Conservation (phyloP, 2,329 filamentous ascomycete species). For the Gaeumannomyces sp. region DNA sequence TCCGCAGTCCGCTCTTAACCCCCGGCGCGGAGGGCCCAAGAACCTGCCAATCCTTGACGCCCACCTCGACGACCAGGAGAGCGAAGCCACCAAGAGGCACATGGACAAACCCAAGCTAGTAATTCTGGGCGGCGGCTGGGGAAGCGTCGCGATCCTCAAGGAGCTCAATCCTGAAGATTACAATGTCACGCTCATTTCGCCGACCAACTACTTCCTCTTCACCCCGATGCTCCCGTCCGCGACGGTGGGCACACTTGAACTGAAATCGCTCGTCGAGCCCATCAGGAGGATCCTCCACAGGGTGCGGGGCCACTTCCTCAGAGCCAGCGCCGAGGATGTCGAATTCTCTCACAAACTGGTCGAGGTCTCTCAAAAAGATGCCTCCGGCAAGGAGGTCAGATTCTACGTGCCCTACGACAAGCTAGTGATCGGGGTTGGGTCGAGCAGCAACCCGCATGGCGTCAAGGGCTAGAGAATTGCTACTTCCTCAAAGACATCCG, state of each 20-base stretch:
- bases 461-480: slow-evolving; percentile 89
- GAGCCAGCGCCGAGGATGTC: slow-evolving; percentile 79
- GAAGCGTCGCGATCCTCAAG: slow-evolving; percentile 86
- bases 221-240: slow-evolving; percentile 97
- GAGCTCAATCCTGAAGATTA: slow-evolving; percentile 86
- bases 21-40: slow-evolving; percentile 81
- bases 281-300: slow-evolving; percentile 76
- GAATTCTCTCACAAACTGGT: slow-evolving; percentile 89
- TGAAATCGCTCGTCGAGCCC: slow-evolving; percentile 87
- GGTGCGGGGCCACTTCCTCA: slow-evolving; percentile 82
- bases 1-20: slow-evolving; percentile 76
- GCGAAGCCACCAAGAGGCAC: slow-evolving; percentile 60
- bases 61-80: slow-evolving; percentile 86
- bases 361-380: slow-evolving; percentile 71
- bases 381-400: slow-evolving; percentile 62
- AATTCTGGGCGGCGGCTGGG: slow-evolving; percentile 91
- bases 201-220: slow-evolving; percentile 95
- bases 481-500: slow-evolving; percentile 93
- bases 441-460: slow-evolving; percentile 88
- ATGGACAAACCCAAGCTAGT: slow-evolving; percentile 91
- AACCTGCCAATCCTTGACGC: slow-evolving; percentile 88
- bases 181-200: slow-evolving; percentile 90
- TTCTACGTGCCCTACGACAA: slow-evolving; percentile 99
- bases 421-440: slow-evolving; percentile 85
- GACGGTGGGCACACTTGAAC: slow-evolving; percentile 88